A percentile compares a stretch with the other conserved stretches of the same genome.
These are phyloP conservation scores for Petasospora fabianii DNA, from an alignment of 1,139 yeast species.

Conservation along the genomic window DNA sequence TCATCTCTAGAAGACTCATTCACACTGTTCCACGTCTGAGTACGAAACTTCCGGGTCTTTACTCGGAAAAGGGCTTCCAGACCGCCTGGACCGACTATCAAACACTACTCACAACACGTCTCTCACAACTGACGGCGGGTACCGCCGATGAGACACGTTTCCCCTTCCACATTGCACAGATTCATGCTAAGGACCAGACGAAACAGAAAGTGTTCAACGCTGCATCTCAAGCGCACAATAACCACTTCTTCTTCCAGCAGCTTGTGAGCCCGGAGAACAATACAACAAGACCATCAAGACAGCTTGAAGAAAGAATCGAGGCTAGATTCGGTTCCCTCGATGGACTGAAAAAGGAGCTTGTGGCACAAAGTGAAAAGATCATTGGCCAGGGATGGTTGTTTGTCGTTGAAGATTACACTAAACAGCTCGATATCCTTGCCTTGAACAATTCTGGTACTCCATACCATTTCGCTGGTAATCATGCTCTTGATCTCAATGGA, in stretches of 20 bases:
- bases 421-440: conserved; percentile 57
- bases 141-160: conserved; percentile 75
- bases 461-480: conserved; percentile 72
- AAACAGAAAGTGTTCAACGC: conserved; percentile 73
- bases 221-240: conserved; percentile 91
- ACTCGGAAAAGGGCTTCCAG: conserved; percentile 63
- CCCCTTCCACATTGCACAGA: conserved; percentile 73
- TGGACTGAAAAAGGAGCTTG: conserved; percentile 35
- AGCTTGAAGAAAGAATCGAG: conserved; percentile 32
- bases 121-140: conserved; percentile 72
- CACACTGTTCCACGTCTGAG: conserved; percentile 20
- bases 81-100: conserved; percentile 84
- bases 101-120: conserved; percentile 57
- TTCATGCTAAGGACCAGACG: conserved; percentile 67
- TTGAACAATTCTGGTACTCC: conserved; percentile 92
- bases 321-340: conserved; percentile 27
- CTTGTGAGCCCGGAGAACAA: conserved; percentile 35
- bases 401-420: conserved; percentile 69
- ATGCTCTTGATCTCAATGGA: conserved; percentile 71
- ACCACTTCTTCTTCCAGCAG: conserved; percentile 82
- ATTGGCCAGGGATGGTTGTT: conserved; percentile 81
- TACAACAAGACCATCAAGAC: conserved; percentile 45
- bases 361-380: conserved; percentile 45
- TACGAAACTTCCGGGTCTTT: conserved; percentile 67
- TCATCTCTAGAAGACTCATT: conserved; percentile 12